A percentile compares a stretch with the other conserved stretches of the same genome.
Evolutionary conservation across 495 filamentous ascomycete genomes (phyloP).

Genomic region (Hypoxylon crocopeplum): DNA sequence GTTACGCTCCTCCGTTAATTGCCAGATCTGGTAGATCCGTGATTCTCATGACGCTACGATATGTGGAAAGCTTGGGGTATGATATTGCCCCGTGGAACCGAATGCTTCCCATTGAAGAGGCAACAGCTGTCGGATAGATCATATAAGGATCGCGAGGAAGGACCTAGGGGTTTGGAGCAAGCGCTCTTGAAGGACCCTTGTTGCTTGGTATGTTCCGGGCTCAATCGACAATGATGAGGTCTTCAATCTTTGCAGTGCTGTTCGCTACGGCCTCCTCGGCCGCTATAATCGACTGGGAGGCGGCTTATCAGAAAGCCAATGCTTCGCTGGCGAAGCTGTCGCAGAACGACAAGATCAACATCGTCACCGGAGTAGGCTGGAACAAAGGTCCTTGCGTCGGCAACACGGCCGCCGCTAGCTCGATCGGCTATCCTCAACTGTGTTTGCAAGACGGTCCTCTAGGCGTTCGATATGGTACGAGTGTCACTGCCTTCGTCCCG

Average conservation of each 20-base stretch:
- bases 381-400: constrained; percentile 70
- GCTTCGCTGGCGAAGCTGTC: constrained; percentile 62
- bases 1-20: constrained; percentile 35
- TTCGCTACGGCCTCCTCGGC: constrained; percentile 24
- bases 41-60: neutral
- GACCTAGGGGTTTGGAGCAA: no score
- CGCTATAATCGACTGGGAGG: constrained; percentile 51
- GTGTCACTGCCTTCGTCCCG: constrained; percentile 54
- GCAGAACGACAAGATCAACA: constrained; percentile 64
- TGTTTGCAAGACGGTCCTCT: constrained; percentile 67
- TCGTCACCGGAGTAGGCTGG: constrained; percentile 71
- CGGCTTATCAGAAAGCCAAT: constrained; percentile 63
- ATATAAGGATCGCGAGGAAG: constrained; percentile 19
- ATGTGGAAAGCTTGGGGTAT: no score
- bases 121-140: constrained; percentile 1
- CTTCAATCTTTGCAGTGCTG: neutral
- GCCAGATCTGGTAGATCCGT: constrained; percentile 34
- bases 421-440: constrained; percentile 63
- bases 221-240: constrained; percentile 19
- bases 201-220: constrained; percentile 3
- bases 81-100: no score
- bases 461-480: constrained; percentile 54
- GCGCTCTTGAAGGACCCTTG: constrained; percentile 1
- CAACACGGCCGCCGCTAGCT: constrained; percentile 61
- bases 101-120: neutral